Evolutionary conservation across 768 basidiomycete species (phyloP).

Genomic region (Kwoniella newhampshirensis): DNA sequence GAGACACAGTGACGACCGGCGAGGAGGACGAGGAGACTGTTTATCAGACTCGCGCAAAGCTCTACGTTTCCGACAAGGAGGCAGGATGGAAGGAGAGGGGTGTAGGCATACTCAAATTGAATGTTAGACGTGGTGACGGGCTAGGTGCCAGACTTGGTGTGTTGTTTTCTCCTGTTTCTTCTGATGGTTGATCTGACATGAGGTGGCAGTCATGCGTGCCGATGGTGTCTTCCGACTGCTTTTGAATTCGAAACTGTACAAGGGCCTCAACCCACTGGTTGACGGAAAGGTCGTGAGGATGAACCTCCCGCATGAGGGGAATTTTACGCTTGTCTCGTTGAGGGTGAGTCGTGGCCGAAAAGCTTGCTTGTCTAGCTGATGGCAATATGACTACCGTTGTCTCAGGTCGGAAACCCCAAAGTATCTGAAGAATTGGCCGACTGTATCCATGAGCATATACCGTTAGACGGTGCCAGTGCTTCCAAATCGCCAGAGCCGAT

Average conservation of each 20-base stretch:
- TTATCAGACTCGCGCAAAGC: conserved; percentile 51
- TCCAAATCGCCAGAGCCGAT: too few relatives aligned
- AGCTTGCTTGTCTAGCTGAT: conserved; percentile 44
- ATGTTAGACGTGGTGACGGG: conserved; percentile 44
- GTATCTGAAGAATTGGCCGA: conserved; percentile 33
- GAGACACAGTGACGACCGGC: conserved; percentile 50
- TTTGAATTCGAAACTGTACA: conserved; percentile 53
- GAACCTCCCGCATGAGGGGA: conserved; percentile 41
- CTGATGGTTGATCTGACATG: background rate
- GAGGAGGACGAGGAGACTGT: conserved; percentile 55
- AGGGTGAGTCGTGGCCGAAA: conserved; percentile 37
- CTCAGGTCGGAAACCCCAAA: conserved; percentile 24
- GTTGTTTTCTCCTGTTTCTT: conserved; percentile 9
- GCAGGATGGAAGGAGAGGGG: conserved; percentile 55
- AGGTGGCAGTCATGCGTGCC: conserved; percentile 54
- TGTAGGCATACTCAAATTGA: conserved; percentile 52
- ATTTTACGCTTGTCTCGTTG: conserved; percentile 39
- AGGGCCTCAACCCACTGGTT: conserved; percentile 46
- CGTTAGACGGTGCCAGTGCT: conserved; percentile 12
- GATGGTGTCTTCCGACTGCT: conserved; percentile 55
- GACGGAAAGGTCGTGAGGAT: conserved; percentile 49
- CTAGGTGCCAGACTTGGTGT: conserved; percentile 51
- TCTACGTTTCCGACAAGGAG: conserved; percentile 51
- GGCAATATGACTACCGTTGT: conserved; percentile 20
- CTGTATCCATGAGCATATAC: conserved; percentile 34